phyloP scores from a whole-genome alignment of 2,329 filamentous ascomycete genomes.

The Botryotinia calthae region DNA sequence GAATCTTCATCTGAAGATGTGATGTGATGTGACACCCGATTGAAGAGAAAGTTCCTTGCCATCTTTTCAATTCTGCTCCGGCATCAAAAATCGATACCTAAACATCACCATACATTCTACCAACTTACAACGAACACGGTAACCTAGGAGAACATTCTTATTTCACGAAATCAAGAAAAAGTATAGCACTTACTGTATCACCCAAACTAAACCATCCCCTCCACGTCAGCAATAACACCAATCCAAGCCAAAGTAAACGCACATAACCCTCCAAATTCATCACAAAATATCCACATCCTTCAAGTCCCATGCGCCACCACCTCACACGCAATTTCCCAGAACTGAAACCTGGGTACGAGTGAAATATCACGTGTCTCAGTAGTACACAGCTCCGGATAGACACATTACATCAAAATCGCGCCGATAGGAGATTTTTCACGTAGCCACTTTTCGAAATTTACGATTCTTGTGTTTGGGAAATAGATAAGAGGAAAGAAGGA shows the following conservation, averaged over 20 bases:
- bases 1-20: not conserved
- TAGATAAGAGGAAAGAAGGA: not conserved
- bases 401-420: not conserved
- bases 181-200: not conserved
- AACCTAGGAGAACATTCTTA: not conserved
- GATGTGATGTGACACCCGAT: not conserved
- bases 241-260: not conserved
- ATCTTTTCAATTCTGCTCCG: not conserved
- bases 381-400: not conserved
- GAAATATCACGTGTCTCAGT: not conserved
- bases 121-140: too few species aligned
- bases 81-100: not conserved
- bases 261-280: not conserved
- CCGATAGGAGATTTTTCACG: not conserved
- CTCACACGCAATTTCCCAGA: not conserved
- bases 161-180: not conserved
- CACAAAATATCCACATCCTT: not conserved
- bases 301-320: not conserved
- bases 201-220: not conserved
- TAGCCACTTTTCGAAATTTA: not conserved
- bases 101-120: not conserved
- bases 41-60: not conserved
- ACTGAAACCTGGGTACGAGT: not conserved
- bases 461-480: not conserved
- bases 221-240: fast-evolving